Conservation (phyloP, 768 basidiomycete genomes). For the Podaxis sp. region DNA sequence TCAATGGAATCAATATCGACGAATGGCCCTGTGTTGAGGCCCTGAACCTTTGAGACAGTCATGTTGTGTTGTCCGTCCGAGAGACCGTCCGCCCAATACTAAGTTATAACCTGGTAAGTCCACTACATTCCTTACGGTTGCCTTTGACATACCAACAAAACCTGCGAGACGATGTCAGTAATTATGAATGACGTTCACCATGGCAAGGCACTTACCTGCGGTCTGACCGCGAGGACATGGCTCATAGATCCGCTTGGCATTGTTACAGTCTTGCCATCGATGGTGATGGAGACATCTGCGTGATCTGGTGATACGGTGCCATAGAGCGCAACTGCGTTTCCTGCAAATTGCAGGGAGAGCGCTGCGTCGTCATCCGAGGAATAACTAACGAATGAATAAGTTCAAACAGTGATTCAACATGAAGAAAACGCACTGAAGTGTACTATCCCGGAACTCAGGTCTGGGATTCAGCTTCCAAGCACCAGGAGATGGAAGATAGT, state of each 20-base stretch:
- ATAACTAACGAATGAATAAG: constrained; percentile 31
- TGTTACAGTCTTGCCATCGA: constrained; percentile 39
- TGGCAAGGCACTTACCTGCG: constrained; percentile 20
- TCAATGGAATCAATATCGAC: constrained; percentile 45
- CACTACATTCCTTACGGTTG: neutral
- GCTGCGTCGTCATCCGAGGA: constrained; percentile 38
- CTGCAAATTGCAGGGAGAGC: constrained; percentile 44
- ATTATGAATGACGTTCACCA: neutral
- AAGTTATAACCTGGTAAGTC: constrained; percentile 4
- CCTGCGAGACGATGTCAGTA: constrained; percentile 19
- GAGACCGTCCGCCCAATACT: constrained; percentile 45
- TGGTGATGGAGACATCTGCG: constrained; percentile 41
- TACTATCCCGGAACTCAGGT: constrained; percentile 33
- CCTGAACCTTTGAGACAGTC: constrained; percentile 30
- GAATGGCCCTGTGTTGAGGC: constrained; percentile 32
- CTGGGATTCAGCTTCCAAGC: constrained; percentile 36
- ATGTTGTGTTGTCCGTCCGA: constrained; percentile 39
- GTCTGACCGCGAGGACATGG: constrained; percentile 22
- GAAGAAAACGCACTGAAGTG: constrained; percentile 40
- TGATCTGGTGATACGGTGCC: constrained; percentile 54
- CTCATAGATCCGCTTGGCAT: constrained; percentile 38
- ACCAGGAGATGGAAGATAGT: constrained; percentile 35
- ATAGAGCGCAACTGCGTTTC: constrained; percentile 54
- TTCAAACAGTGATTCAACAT: neutral
- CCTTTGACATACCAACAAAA: constrained; percentile 31